These are phyloP conservation scores for Acanthamoeba triangularis DNA, from an alignment of 208 protist genomes.

Conservation along the genomic window DNA sequence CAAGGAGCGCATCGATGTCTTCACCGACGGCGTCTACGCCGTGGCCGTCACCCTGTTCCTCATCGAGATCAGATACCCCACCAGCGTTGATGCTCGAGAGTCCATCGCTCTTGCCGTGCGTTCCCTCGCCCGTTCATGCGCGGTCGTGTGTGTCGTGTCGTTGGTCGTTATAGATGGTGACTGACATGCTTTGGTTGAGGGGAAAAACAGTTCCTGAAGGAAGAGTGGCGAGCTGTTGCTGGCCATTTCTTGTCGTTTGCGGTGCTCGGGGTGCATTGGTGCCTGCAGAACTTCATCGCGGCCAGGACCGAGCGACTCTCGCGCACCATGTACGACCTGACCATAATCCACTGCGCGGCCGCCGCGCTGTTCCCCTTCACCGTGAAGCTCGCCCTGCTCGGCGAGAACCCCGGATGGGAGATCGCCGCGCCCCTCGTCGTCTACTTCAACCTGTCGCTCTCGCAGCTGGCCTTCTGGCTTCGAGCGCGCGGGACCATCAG, in stretches of 20 bases:
- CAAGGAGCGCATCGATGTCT: slow-evolving; percentile 6
- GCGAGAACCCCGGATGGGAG: neutral
- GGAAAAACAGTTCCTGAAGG: slow-evolving; percentile 12
- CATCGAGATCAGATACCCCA: slow-evolving; percentile 9
- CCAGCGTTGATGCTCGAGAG: neutral
- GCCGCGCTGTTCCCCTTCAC: slow-evolving; percentile 50
- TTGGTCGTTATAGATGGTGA: neutral
- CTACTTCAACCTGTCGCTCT: neutral
- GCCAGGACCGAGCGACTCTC: neutral
- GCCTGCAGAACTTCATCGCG: neutral
- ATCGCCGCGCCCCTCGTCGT: neutral
- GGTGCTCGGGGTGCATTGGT: slow-evolving; percentile 7
- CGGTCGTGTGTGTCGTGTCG: neutral
- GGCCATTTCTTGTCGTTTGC: slow-evolving; percentile 4
- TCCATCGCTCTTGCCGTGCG: neutral
- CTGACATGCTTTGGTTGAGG: neutral
- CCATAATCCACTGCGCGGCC: neutral
- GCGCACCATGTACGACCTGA: neutral
- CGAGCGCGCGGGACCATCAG: neutral
- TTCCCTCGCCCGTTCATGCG: no score
- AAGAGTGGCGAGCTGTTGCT: neutral
- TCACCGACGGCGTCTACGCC: slow-evolving; percentile 63
- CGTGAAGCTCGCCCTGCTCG: neutral
- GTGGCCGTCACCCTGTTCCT: slow-evolving; percentile 47
- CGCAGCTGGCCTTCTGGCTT: neutral